Base-by-base conservation (phyloP, 2,329 filamentous ascomycete genomes). In the Cladophialophora exuberans region DNA sequence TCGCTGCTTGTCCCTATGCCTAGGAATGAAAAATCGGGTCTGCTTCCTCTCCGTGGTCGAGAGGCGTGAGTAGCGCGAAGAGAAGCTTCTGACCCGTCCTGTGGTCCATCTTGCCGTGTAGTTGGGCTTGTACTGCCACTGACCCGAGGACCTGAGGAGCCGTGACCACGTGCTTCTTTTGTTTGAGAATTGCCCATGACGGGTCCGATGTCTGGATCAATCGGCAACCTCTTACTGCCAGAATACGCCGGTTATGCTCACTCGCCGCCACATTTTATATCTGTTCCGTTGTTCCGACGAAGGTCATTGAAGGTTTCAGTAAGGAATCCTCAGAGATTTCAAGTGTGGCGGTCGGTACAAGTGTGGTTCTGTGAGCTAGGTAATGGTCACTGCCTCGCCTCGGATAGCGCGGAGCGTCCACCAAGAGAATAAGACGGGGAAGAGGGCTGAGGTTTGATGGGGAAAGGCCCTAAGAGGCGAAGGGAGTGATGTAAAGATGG, bases 21-120 rank as follows among this genome's bases (percentile, higher is more conserved):
- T 26, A 86, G 75, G 59, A 86, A 79, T 1, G 81, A 81, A 28
- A 86, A 73, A 62, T 86, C 83, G 36, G 78, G 79, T 52, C 83
- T 72, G 71, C 80, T 84, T 25, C 76, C 74, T 61, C 82, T 75
- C 48, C 76, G 76, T 51, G 71, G 73, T 47, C 80, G 71, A 81
- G 79, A 56, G 6, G 57, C 51, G 22, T 49, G 47, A 10, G 33
- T 30, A n/a, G 59, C 45, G 20, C 59, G 52, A 33, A 48, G 31
- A 6, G 61, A 54, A 26, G 48, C 13, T 18, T 57, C 58, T 15
- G 48, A 39, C 23, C 31, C 33, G 23, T 53, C 57, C 18, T 48
- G 35, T 26, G 57, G 56, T 49, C 46, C 42, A 49, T 62, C 61
- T 49, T 58, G 57, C 52, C 55, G 42, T 46, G 23, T 15, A 23